These are phyloP conservation scores for Epichloe festucae DNA, from an alignment of 2,329 filamentous ascomycete species.

Conservation along the genomic window DNA sequence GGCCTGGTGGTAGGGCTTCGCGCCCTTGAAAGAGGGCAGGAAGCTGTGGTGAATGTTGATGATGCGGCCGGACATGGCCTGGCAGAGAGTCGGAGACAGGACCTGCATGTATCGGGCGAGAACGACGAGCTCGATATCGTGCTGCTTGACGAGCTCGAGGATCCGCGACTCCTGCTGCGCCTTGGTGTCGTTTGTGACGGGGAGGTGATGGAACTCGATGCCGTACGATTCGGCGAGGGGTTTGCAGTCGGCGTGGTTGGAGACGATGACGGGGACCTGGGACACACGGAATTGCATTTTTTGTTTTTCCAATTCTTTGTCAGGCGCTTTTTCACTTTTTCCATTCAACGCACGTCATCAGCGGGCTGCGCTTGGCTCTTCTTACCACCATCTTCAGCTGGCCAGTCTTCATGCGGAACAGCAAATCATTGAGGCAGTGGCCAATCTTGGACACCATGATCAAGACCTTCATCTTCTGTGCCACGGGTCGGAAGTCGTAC, in stretches of 20 bases:
- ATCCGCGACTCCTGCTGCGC: slow-evolving; percentile 57
- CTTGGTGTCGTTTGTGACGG: slow-evolving; percentile 69
- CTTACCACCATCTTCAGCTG: slow-evolving; percentile 55
- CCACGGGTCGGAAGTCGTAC: slow-evolving; percentile 55
- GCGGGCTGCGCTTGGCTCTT: no score
- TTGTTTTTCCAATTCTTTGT: not conserved
- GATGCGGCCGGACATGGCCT: slow-evolving; percentile 70
- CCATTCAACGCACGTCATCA: no score
- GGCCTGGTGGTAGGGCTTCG: slow-evolving; percentile 79
- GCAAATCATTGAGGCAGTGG: slow-evolving; percentile 71
- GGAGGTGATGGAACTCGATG: slow-evolving; percentile 69
- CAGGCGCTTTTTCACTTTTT: not conserved
- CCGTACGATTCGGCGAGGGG: slow-evolving; percentile 58
- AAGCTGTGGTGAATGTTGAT: slow-evolving; percentile 91
- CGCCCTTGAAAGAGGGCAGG: slow-evolving; percentile 77
- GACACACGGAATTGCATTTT: not conserved
- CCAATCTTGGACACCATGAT: slow-evolving; percentile 89
- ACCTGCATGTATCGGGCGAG: slow-evolving; percentile 84
- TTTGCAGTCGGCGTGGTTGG: slow-evolving; percentile 66
- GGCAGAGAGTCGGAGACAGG: slow-evolving; percentile 59
- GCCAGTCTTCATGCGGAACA: slow-evolving; percentile 64
- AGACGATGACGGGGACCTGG: slow-evolving; percentile 59
- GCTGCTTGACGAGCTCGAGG: slow-evolving; percentile 53
- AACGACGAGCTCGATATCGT: slow-evolving; percentile 66
- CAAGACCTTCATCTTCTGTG: slow-evolving; percentile 60